A percentile compares a stretch with the other conserved stretches of the same genome.
Conservation (phyloP, 805 yeast genomes). For the Metschnikowia noctiluminum region DNA sequence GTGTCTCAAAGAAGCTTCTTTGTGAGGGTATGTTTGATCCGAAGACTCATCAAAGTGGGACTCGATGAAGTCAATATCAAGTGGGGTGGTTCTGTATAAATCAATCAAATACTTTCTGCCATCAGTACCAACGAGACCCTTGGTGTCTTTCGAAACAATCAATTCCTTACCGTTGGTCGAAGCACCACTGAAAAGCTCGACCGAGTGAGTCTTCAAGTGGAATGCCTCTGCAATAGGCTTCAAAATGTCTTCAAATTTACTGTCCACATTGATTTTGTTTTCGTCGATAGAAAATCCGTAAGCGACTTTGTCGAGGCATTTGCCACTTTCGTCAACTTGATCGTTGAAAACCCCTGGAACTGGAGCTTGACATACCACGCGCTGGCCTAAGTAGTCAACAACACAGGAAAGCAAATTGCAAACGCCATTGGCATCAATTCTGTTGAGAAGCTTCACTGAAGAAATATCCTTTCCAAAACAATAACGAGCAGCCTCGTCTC, state of each 20-base stretch:
- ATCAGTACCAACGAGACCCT: slow-evolving; percentile 84
- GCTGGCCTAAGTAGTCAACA: slow-evolving; percentile 85
- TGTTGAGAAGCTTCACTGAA: slow-evolving; percentile 66
- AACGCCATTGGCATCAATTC: slow-evolving; percentile 59
- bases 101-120: slow-evolving; percentile 83
- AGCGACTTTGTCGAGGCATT: slow-evolving; percentile 43
- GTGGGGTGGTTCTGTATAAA: slow-evolving; percentile 77
- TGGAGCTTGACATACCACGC: slow-evolving; percentile 90
- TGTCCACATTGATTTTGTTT: slow-evolving; percentile 46
- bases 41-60: slow-evolving; percentile 40
- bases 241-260: slow-evolving; percentile 53
- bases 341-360: slow-evolving; percentile 82
- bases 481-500: slow-evolving; percentile 81
- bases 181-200: slow-evolving; percentile 46
- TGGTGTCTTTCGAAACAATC: slow-evolving; percentile 71
- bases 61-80: slow-evolving; percentile 75
- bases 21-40: slow-evolving; percentile 71
- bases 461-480: slow-evolving; percentile 75
- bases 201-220: slow-evolving; percentile 71
- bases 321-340: slow-evolving; percentile 20
- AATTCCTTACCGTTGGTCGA: slow-evolving; percentile 41
- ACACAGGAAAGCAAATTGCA: slow-evolving; percentile 77
- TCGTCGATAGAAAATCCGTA: slow-evolving; percentile 74
- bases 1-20: slow-evolving; percentile 71
- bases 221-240: slow-evolving; percentile 64